Base-by-base conservation (phyloP, 495 filamentous ascomycete genomes). In the Baudoinia panamericana region DNA sequence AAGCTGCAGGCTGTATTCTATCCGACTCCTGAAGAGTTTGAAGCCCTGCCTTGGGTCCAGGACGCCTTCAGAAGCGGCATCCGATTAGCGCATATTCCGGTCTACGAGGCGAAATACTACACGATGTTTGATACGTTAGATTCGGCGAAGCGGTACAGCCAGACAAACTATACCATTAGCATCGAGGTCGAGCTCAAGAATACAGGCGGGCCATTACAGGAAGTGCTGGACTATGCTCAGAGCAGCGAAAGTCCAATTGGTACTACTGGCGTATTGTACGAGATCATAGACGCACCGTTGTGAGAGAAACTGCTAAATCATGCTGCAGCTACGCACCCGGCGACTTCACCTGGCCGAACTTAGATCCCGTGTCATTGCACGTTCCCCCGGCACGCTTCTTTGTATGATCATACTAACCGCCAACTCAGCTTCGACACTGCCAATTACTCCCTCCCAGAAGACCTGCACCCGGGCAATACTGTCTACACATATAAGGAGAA, bases 41-140 rank as follows among this genome's bases (percentile, higher is more conserved):
- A 40, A 20, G 37, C 37, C 7, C 24, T 29, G 27, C 37, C 37
- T 11, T 40, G 37, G 37, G 37, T 40, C 23, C 37, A 40, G 15
- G 37, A 40, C 21, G 37, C 37, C 10, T 30, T 40, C 15, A 11
- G 12, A 10, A 40, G 26, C 26, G 37, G 37, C 9, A 40, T 40
- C 16, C 23, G 23, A 26, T 13, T 40, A 9, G 37, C 37, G n/a
- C 30, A 19, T 18, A 40, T 40, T 19, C 37, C 37, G 9, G 37
- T 40, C 4, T 40, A 40, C 16, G 37, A 40, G 10, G n/a, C 37
- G 15, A 13, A 18, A n/a, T 40, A 30, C 12, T 13, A 27, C 2
- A 20, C 3, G 4, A n/a, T 18, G 10, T 30, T 40, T 18, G 26
- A 30, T 22, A 23, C 28, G 17, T 18, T 40, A 20, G 37, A 3